These are phyloP conservation scores for Lepidium didymum DNA, from an alignment of 345 rosid genomes.

Conservation along the genomic window DNA sequence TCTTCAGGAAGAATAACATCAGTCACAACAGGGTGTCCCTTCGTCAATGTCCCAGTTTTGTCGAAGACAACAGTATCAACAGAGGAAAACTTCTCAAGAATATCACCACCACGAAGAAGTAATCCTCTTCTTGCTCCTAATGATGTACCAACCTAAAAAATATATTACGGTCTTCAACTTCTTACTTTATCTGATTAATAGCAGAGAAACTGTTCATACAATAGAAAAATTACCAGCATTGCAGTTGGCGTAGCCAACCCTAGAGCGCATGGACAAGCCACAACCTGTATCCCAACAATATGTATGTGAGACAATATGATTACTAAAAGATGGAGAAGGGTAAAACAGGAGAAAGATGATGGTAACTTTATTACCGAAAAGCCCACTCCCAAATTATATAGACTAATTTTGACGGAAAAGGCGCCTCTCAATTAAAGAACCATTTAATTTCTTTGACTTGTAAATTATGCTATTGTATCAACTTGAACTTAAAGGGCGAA, in stretches of 20 bases:
- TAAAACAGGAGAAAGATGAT: not conserved
- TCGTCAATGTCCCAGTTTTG: constrained; percentile 91
- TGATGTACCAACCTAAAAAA: constrained; percentile 79
- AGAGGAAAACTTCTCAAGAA: constrained; percentile 81
- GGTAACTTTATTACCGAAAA: not conserved
- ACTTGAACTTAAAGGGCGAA: not conserved
- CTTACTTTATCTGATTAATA: constrained; percentile 2
- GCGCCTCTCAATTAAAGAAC: not conserved
- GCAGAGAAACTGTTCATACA: not conserved
- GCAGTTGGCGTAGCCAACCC: constrained; percentile 99
- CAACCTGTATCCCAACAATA: constrained; percentile 49
- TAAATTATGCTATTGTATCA: not conserved
- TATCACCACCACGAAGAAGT: constrained; percentile 88
- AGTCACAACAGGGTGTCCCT: constrained; percentile 87
- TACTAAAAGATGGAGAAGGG: not conserved
- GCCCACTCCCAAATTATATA: not conserved
- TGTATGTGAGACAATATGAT: constrained; percentile 13
- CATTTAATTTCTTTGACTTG: not conserved
- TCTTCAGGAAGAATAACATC: constrained; percentile 46
- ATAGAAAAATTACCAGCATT: constrained; percentile 58
- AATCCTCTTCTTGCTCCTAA: constrained; percentile 90
- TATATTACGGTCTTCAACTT: constrained; percentile 3
- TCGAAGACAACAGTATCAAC: constrained; percentile 80
- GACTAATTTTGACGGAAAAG: not conserved
- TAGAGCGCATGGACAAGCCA: constrained; percentile 99